Evolutionary conservation across 1,284 basidiomycete species (phyloP).

Genomic region (Fomitopsis betulina): DNA sequence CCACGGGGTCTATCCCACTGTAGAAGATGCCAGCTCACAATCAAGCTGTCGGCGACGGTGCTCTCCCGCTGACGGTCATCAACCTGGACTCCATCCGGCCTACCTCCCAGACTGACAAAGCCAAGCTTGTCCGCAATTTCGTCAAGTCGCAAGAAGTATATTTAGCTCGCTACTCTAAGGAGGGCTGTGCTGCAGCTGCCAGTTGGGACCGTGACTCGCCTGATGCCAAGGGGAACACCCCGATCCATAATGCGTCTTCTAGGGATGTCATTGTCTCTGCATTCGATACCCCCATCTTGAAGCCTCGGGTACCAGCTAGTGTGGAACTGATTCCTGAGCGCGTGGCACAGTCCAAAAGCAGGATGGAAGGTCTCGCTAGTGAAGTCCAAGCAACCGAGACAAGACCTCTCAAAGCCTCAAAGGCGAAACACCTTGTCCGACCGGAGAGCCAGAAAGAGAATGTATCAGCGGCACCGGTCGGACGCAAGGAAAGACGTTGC

Average conservation of each 20-base stretch:
- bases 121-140: conserved; percentile 44
- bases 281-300: conserved; percentile 58
- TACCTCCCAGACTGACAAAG: conserved; percentile 26
- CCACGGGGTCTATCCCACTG: too few species aligned
- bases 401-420: background rate
- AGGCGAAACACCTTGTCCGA: background rate
- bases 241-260: background rate
- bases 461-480: background rate
- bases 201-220: conserved; percentile 24
- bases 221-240: background rate
- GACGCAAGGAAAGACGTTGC: background rate
- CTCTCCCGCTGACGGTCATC: conserved; percentile 8
- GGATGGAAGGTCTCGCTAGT: background rate
- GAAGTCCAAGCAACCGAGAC: background rate
- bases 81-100: conserved; percentile 12
- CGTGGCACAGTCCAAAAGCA: too few species aligned
- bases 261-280: conserved; percentile 27
- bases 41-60: background rate
- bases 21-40: background rate
- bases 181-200: conserved; percentile 31
- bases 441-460: background rate
- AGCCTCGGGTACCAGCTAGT: conserved; percentile 32
- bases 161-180: conserved; percentile 38
- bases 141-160: conserved; percentile 45
- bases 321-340: background rate